Base-by-base conservation (phyloP, 208 protist species). In the Herpetomonas samuelpessoai region DNA sequence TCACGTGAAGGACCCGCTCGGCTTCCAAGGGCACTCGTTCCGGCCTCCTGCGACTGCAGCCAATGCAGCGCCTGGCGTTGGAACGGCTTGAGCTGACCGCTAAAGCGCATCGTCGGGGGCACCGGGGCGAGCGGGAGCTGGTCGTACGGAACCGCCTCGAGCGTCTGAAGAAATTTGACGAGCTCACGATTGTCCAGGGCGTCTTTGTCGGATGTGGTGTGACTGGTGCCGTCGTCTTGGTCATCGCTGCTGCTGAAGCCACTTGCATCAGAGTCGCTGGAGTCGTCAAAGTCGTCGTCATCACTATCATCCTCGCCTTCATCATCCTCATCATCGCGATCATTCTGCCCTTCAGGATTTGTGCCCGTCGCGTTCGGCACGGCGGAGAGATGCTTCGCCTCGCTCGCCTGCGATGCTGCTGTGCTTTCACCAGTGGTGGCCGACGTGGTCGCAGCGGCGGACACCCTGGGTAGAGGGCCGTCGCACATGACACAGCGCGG, bases 31-130 rank as follows among this genome's bases (percentile, higher is more conserved):
- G 35, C 35, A 41, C 35, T 41, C 9, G 14, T 41, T 6, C 35
- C 35, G 9, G 35, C 35, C 35, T 41, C 35, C 73, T 41, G 73
- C 9, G 62, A 72, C 6, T 65, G 66, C 38, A 92, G 52, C 81
- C 81, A 92, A 64, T 79, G 65, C 7, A 92, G 62, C 2, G 70
- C 85, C 59, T 92, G 76, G 45, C 72, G 59, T 54, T 92, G 85
- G 30, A 86, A 87, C 0, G 79, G 81, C 0, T 59, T 62, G 54
- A 92, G 69, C 30, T 76, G 29, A 9, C 45, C 77, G 0, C 65
- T 44, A 6, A 58, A 51, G 21, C 25, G 51, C 82, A 89, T 86
- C 35, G 75, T 65, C 14, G 62, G 14, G 4, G 82, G 82, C 16
- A 81, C 70, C 0, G 61, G 53, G 0, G 82, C 79, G 29, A 59